Conservation (phyloP, 148 eudicot genomes). For the Fagopyrum tataricum region DNA sequence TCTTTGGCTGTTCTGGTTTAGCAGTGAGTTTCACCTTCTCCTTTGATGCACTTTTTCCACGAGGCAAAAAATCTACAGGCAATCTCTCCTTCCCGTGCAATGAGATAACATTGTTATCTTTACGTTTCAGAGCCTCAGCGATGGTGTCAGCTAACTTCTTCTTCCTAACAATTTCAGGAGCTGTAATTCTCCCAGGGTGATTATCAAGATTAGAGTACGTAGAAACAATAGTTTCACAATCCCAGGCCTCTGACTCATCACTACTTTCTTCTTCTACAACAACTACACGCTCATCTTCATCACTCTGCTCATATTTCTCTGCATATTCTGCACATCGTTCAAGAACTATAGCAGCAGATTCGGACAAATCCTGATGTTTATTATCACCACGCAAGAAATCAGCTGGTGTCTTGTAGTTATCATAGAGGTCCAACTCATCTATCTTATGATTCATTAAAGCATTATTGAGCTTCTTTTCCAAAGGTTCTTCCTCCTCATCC, state of each 20-base stretch:
- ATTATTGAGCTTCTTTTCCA: slow-evolving; percentile 9
- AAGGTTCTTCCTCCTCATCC: slow-evolving; percentile 11
- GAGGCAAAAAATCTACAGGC: slow-evolving; percentile 77
- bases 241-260: slow-evolving; percentile 83
- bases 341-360: slow-evolving; percentile 11
- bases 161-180: slow-evolving; percentile 50
- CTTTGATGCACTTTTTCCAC: slow-evolving; percentile 28
- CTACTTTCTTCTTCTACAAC: slow-evolving; percentile 79
- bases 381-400: slow-evolving; percentile 6
- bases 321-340: slow-evolving; percentile 1
- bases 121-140: slow-evolving; percentile 30
- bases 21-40: slow-evolving; percentile 43
- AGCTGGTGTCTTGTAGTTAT: slow-evolving; percentile 10
- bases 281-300: slow-evolving; percentile 30
- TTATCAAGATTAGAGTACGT: slow-evolving; percentile 94
- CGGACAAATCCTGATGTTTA: not conserved
- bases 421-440: slow-evolving; percentile 5
- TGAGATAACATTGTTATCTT: slow-evolving; percentile 38
- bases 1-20: slow-evolving; percentile 34
- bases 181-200: slow-evolving; percentile 81
- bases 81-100: slow-evolving; percentile 74
- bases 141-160: slow-evolving; percentile 56
- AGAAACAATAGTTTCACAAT: slow-evolving; percentile 82
- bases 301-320: slow-evolving; percentile 4
- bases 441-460: slow-evolving; percentile 6